These are phyloP conservation scores for Fraxinus albicans DNA, from an alignment of 305 asterid species.

Conservation along the genomic window DNA sequence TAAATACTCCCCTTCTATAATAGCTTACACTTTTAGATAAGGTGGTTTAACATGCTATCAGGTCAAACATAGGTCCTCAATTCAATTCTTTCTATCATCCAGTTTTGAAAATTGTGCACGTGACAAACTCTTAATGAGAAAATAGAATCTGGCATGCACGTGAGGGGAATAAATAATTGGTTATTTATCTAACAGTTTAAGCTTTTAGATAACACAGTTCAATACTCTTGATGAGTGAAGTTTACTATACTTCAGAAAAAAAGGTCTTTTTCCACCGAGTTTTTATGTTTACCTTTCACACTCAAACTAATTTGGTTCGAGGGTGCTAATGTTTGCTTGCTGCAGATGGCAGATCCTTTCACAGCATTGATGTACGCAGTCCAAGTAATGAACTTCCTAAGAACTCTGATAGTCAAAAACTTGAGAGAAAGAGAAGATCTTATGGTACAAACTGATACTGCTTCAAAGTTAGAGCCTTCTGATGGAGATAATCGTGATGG, in stretches of 20 bases:
- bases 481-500: neutral
- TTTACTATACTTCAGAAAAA: neutral
- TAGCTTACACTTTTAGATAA: neutral
- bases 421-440: conserved; percentile 38
- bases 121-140: neutral
- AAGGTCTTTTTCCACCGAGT: neutral
- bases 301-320: neutral
- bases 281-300: neutral
- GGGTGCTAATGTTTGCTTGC: neutral
- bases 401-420: conserved; percentile 35
- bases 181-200: neutral
- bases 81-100: neutral
- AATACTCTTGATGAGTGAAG: neutral
- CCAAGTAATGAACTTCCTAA: conserved; percentile 52
- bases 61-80: neutral
- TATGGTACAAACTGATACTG: neutral
- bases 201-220: neutral
- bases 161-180: neutral
- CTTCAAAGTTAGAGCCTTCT: neutral
- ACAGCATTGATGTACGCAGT: conserved; percentile 59
- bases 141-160: neutral
- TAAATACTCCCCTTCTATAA: neutral
- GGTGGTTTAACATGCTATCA: neutral
- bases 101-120: neutral
- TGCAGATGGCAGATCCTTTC: conserved; percentile 52